These are phyloP conservation scores for Quercus phellos DNA, from an alignment of 331 rosid genomes.

Conservation along the genomic window DNA sequence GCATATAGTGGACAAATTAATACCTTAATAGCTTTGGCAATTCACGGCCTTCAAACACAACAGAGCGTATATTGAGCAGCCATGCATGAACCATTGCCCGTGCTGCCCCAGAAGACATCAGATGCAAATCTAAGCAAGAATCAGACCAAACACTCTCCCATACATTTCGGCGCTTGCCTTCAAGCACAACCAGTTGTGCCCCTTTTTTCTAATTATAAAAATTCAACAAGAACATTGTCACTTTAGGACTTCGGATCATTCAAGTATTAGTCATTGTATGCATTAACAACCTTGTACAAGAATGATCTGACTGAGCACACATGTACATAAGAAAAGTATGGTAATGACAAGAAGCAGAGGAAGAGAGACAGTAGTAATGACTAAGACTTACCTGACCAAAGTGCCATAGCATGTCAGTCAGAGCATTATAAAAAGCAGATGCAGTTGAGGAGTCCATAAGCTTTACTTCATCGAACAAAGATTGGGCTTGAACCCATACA, in stretches of 20 bases:
- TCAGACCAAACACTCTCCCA: slow-evolving; percentile 82
- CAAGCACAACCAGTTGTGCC: slow-evolving; percentile 81
- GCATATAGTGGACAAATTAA: background rate
- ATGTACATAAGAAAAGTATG: background rate
- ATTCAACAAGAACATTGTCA: background rate
- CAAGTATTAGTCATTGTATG: background rate
- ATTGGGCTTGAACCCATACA: slow-evolving; percentile 67
- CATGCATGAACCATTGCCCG: slow-evolving; percentile 93
- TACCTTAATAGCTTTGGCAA: slow-evolving; percentile 69
- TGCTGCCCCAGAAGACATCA: slow-evolving; percentile 94
- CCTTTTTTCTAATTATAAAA: slow-evolving; percentile 57
- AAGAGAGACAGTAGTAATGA: background rate
- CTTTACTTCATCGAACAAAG: slow-evolving; percentile 75
- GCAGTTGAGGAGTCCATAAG: slow-evolving; percentile 91
- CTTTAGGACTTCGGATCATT: background rate
- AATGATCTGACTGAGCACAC: background rate
- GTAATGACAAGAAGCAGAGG: background rate
- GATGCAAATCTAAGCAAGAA: slow-evolving; percentile 77
- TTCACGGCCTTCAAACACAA: slow-evolving; percentile 58
- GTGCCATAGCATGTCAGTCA: slow-evolving; percentile 97
- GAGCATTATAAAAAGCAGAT: slow-evolving; percentile 88
- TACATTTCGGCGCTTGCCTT: slow-evolving; percentile 71
- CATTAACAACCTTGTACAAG: background rate
- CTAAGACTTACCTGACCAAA: slow-evolving; percentile 73
- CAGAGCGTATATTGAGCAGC: slow-evolving; percentile 58